Percentiles rank a stretch among this genome's conserved stretches.
Conservation (phyloP, 352 stramenopile genomes). For the Blastocystis hominis region DNA sequence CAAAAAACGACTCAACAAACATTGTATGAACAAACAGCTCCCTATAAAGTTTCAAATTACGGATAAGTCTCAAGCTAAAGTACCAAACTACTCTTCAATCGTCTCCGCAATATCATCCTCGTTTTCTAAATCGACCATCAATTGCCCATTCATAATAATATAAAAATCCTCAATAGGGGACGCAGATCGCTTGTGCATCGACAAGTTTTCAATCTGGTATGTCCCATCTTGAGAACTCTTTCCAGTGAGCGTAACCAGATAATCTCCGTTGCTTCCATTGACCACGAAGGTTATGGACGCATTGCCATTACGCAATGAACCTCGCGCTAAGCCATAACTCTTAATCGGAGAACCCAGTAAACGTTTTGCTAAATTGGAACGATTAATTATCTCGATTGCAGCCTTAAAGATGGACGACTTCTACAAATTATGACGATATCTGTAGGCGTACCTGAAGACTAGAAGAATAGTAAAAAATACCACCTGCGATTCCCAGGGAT, state of each 20-base stretch:
- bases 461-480: slow-evolving; percentile 39
- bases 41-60: slow-evolving; percentile 7
- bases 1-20: slow-evolving; percentile 22
- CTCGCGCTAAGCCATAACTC: neutral
- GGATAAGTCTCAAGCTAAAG: neutral
- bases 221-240: neutral
- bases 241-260: slow-evolving; percentile 6
- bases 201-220: neutral
- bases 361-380: neutral
- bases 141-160: neutral
- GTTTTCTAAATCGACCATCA: neutral
- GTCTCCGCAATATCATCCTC: neutral
- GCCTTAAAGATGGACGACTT: slow-evolving; percentile 11
- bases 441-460: neutral
- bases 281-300: slow-evolving; percentile 7
- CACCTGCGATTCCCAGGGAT: neutral
- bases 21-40: neutral
- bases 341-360: neutral
- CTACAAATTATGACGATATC: neutral
- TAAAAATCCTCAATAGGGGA: neutral
- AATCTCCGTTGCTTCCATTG: neutral
- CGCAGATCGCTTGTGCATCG: neutral
- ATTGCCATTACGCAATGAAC: neutral
- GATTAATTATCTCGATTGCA: slow-evolving; percentile 14
- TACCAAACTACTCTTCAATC: neutral